Percentiles rank a stretch among this genome's conserved stretches.
phyloP scores from a whole-genome alignment of 2,329 filamentous ascomycete genomes.

The Chaetomiaceae sp. region DNA sequence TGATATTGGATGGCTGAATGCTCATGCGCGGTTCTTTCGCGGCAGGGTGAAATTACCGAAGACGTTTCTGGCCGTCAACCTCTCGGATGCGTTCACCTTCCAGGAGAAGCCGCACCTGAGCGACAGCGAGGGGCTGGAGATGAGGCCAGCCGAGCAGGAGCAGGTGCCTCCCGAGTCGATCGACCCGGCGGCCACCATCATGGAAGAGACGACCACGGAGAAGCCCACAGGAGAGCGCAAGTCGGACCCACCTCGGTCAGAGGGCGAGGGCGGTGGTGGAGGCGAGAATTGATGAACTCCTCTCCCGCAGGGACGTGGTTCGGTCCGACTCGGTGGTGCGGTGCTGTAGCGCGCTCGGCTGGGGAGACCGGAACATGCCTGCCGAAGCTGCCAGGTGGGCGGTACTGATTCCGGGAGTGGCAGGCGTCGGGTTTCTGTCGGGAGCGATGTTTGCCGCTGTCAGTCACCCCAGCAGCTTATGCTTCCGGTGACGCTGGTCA shows the following conservation, averaged over 20 bases:
- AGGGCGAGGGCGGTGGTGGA: too few relatives aligned
- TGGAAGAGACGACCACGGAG: background rate
- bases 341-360: too few relatives aligned
- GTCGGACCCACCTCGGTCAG: too few relatives aligned
- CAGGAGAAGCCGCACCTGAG: conserved; percentile 46
- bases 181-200: background rate
- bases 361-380: too few relatives aligned
- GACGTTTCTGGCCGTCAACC: conserved; percentile 58
- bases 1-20: background rate
- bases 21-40: background rate
- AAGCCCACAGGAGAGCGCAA: background rate
- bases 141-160: conserved; percentile 32
- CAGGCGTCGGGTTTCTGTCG: too few relatives aligned
- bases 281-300: background rate
- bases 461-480: too few relatives aligned
- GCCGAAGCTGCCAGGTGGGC: too few relatives aligned
- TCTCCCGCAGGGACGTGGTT: too few relatives aligned
- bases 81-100: conserved; percentile 57
- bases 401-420: too few relatives aligned
- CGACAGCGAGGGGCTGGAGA: conserved; percentile 40
- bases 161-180: background rate
- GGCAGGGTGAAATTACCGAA: conserved; percentile 54
- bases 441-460: too few relatives aligned
- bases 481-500: too few relatives aligned
- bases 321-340: too few relatives aligned